Conservation (phyloP, 352 stramenopile species). For the Phytophthora pisi region DNA sequence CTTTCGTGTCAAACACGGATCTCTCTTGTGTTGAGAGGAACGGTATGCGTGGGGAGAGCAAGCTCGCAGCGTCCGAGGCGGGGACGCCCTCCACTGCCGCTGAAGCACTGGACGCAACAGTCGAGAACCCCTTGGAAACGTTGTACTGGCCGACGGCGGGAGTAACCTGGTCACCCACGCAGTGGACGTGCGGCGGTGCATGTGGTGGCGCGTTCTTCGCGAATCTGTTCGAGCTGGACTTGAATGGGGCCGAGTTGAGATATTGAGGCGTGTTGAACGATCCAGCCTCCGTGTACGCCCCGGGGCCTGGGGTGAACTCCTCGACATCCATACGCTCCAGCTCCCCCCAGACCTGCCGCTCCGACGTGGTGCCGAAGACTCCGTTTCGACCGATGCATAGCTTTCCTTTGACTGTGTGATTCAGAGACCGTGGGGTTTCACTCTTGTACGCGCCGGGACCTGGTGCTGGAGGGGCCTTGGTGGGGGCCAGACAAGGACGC, state of each 20-base stretch:
- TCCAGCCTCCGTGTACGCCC: constrained; percentile 53
- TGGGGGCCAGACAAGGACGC: constrained; percentile 60
- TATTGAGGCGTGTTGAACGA: constrained; percentile 44
- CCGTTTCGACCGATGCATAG: constrained; percentile 66
- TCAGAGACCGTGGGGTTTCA: constrained; percentile 67
- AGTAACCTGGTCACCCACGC: constrained; percentile 45
- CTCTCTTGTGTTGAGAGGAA: constrained; percentile 58
- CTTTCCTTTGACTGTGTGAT: constrained; percentile 52
- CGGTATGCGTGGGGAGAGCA: constrained; percentile 27
- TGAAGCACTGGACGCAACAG: constrained; percentile 5
- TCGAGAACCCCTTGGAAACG: constrained; percentile 34
- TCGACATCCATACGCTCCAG: constrained; percentile 55
- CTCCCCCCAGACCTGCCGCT: constrained; percentile 72
- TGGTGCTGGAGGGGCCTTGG: constrained; percentile 40
- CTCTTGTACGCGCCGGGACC: constrained; percentile 65
- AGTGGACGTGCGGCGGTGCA: constrained; percentile 57
- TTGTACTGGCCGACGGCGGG: constrained; percentile 66
- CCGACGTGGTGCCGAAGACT: constrained; percentile 76
- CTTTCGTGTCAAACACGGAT: constrained; percentile 48
- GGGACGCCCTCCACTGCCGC: constrained; percentile 2
- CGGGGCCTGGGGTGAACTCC: constrained; percentile 58
- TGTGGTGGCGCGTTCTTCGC: constrained; percentile 44
- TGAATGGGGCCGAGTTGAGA: constrained; percentile 60
- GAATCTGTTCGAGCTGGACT: constrained; percentile 62
- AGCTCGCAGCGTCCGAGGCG: constrained; percentile 10